These are phyloP conservation scores for Colletotrichum phormii DNA, from an alignment of 2,329 filamentous ascomycete genomes.

Conservation along the genomic window DNA sequence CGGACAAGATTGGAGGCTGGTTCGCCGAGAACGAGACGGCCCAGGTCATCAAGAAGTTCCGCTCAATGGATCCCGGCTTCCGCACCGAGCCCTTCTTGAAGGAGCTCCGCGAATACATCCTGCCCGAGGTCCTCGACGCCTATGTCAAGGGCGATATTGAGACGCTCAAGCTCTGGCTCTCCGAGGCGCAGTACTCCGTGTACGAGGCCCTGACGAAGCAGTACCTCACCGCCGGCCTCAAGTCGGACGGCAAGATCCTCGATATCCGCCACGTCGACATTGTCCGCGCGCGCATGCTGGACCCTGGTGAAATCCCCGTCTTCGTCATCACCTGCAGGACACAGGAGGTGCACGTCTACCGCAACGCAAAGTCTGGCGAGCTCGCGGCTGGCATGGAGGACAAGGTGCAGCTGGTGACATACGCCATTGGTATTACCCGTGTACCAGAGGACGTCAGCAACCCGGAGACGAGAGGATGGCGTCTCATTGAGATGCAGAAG, in stretches of 20 bases:
- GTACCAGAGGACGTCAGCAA: slow-evolving; percentile 97
- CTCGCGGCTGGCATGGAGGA: slow-evolving; percentile 98
- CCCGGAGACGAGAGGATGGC: slow-evolving; percentile 95
- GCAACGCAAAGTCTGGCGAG: slow-evolving; percentile 88
- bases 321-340: slow-evolving; percentile 98
- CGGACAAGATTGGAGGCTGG: slow-evolving; percentile 92
- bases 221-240: slow-evolving; percentile 91
- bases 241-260: slow-evolving; percentile 93
- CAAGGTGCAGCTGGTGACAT: slow-evolving; percentile 97
- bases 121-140: slow-evolving; percentile 95
- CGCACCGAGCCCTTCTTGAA: slow-evolving; percentile 94
- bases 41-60: slow-evolving; percentile 97
- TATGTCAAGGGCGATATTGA: slow-evolving; percentile 97
- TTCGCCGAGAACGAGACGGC: slow-evolving; percentile 99
- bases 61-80: slow-evolving; percentile 94
- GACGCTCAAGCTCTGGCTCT: slow-evolving; percentile 94
- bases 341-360: slow-evolving; percentile 97
- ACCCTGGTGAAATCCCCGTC: slow-evolving; percentile 89
- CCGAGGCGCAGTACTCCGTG: slow-evolving; percentile 94
- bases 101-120: slow-evolving; percentile 96
- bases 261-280: slow-evolving; percentile 97
- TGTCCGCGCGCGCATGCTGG: slow-evolving; percentile 81
- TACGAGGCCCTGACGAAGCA: slow-evolving; percentile 98
- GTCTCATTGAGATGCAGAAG: slow-evolving; percentile 98
- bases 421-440: slow-evolving; percentile 95